These are phyloP conservation scores for Colletotrichum acutatum DNA, from an alignment of 2,329 filamentous ascomycete species.

Conservation along the genomic window DNA sequence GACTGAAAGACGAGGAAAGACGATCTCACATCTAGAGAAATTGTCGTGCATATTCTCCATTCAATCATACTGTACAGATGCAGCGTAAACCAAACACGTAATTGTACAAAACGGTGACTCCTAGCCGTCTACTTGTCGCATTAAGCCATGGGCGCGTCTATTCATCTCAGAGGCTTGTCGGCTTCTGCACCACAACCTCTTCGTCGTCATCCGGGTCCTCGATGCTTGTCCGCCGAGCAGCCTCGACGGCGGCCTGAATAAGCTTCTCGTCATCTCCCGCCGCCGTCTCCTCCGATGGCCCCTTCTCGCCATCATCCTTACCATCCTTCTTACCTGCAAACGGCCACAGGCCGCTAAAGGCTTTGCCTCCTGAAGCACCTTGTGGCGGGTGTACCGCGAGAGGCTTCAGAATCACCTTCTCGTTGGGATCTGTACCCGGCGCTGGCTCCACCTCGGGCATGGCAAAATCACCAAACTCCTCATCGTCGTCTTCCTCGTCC, in stretches of 20 bases:
- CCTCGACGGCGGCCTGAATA: slow-evolving; percentile 61
- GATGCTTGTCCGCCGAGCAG: slow-evolving; percentile 65
- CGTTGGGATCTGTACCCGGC: slow-evolving; percentile 43
- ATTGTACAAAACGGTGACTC: slow-evolving; percentile 28
- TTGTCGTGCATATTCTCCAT: slow-evolving; percentile 13
- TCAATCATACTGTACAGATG: slow-evolving; percentile 26
- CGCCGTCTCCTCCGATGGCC: slow-evolving; percentile 41
- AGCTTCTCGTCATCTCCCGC: slow-evolving; percentile 53
- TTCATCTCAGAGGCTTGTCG: slow-evolving; percentile 17
- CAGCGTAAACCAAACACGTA: slow-evolving; percentile 33
- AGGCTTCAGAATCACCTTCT: slow-evolving; percentile 64
- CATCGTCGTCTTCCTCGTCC: slow-evolving; percentile 65
- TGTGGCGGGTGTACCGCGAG: slow-evolving; percentile 63
- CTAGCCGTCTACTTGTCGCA: slow-evolving; percentile 5
- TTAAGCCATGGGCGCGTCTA: slow-evolving; percentile 16
- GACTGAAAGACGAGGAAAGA: background rate
- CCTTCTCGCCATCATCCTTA: slow-evolving; percentile 44
- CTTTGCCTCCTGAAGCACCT: slow-evolving; percentile 45
- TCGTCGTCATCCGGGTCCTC: slow-evolving; percentile 69
- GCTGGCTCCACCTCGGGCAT: slow-evolving; percentile 65
- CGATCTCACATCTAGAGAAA: background rate
- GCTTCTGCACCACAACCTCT: slow-evolving; percentile 48
- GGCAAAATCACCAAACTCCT: slow-evolving; percentile 77
- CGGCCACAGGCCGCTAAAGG: slow-evolving; percentile 67
- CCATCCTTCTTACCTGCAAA: slow-evolving; percentile 53